Evolutionary conservation across 1,284 basidiomycete genomes (phyloP).

Genomic region (Bjerkandera adusta): DNA sequence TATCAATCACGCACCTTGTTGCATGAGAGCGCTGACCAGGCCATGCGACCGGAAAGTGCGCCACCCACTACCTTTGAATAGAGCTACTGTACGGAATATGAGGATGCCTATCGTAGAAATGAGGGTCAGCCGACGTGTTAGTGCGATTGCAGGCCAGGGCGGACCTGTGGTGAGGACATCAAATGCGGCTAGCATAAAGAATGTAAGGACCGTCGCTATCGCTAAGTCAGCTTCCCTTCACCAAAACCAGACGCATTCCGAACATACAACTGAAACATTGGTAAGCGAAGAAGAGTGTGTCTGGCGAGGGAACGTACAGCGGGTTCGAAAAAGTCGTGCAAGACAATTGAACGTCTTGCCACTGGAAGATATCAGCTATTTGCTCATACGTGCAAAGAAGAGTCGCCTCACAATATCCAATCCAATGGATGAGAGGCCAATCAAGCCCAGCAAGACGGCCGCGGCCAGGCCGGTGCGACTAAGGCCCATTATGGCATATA

Average conservation of each 20-base stretch:
- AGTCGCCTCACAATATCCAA: conserved; percentile 8
- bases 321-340: conserved; percentile 1
- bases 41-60: too few relatives aligned
- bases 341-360: neutral
- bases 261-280: too few relatives aligned
- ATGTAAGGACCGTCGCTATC: too few relatives aligned
- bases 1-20: conserved; percentile 7
- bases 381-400: neutral
- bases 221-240: too few relatives aligned
- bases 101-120: neutral
- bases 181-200: neutral
- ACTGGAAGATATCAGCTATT: neutral
- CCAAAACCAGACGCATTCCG: too few relatives aligned
- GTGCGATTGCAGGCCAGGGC: neutral
- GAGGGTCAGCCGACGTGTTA: neutral
- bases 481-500: conserved; percentile 13
- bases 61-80: too few relatives aligned
- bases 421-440: conserved; percentile 7
- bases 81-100: too few relatives aligned
- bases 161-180: neutral
- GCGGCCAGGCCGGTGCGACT: conserved; percentile 1
- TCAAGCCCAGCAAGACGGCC: neutral
- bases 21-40: neutral
- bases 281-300: neutral
- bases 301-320: neutral